Conservation (phyloP, 2,329 filamentous ascomycete genomes). For the Fusarium nanum region DNA sequence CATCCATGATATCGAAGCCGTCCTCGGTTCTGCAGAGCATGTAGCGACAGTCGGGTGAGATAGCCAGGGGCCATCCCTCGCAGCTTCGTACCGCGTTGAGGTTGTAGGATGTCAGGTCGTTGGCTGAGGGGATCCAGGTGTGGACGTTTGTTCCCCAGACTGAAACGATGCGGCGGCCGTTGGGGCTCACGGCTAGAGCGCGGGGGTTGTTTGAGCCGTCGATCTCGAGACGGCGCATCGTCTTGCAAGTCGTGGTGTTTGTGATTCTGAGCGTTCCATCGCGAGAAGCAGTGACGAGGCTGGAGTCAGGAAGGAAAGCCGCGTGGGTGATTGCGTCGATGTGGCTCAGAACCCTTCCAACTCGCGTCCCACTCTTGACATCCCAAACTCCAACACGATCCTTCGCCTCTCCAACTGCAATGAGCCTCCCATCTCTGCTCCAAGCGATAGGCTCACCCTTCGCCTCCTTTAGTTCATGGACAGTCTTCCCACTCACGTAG, state of each 20-base stretch:
- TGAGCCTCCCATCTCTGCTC: constrained; percentile 48
- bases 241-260: constrained; percentile 48
- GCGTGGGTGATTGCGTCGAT: constrained; percentile 54
- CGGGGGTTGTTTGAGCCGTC: constrained; percentile 49
- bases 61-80: constrained; percentile 57
- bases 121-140: constrained; percentile 51
- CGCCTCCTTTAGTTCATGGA: constrained; percentile 49
- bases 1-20: constrained; percentile 56
- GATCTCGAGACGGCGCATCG: constrained; percentile 53
- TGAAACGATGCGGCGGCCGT: constrained; percentile 51
- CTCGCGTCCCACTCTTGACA: constrained; percentile 42
- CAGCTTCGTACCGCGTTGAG: constrained; percentile 49
- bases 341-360: constrained; percentile 52
- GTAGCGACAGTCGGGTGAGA: constrained; percentile 54
- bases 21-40: constrained; percentile 56
- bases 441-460: constrained; percentile 48
- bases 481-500: constrained; percentile 47
- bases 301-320: constrained; percentile 49
- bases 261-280: constrained; percentile 56
- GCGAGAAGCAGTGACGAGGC: constrained; percentile 52
- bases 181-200: constrained; percentile 49
- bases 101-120: constrained; percentile 52
- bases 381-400: constrained; percentile 52
- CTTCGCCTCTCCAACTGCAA: constrained; percentile 49
- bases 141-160: constrained; percentile 55